These are phyloP conservation scores for Trichosporon asahii DNA, from an alignment of 1,284 basidiomycete species.

Conservation along the genomic window DNA sequence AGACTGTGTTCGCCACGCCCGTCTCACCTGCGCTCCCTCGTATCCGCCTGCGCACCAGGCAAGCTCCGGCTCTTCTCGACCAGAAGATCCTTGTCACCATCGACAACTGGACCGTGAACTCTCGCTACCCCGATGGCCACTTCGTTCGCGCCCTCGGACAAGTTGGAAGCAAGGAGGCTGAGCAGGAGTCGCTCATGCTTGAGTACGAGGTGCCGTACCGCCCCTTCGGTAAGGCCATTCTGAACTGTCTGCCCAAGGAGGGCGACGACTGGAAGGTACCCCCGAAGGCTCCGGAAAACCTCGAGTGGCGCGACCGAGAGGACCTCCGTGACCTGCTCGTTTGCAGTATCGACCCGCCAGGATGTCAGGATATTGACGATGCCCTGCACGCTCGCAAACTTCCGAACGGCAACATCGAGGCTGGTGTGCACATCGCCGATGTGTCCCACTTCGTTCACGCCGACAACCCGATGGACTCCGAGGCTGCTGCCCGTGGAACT, in stretches of 20 bases:
- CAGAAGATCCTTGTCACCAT: slow-evolving; percentile 97
- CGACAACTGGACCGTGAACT: slow-evolving; percentile 82
- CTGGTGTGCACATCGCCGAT: slow-evolving; percentile 98
- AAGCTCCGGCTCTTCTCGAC: slow-evolving; percentile 79
- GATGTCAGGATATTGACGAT: slow-evolving; percentile 98
- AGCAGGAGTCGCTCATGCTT: slow-evolving; percentile 88
- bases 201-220: slow-evolving; percentile 97
- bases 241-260: slow-evolving; percentile 84
- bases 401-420: slow-evolving; percentile 93
- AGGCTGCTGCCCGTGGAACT: slow-evolving; percentile 91
- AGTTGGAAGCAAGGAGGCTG: slow-evolving; percentile 91
- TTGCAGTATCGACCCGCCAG: slow-evolving; percentile 96
- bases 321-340: slow-evolving; percentile 84
- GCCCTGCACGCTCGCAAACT: slow-evolving; percentile 88
- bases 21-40: slow-evolving; percentile 88
- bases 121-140: slow-evolving; percentile 94
- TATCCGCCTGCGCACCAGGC: slow-evolving; percentile 89
- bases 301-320: slow-evolving; percentile 78
- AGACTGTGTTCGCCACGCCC: slow-evolving; percentile 93
- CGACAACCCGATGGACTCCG: slow-evolving; percentile 94
- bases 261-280: slow-evolving; percentile 94
- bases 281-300: slow-evolving; percentile 59
- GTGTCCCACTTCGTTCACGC: slow-evolving; percentile 94
- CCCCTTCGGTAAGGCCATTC: slow-evolving; percentile 90
- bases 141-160: slow-evolving; percentile 90